A percentile compares a stretch with the other conserved stretches of the same genome.
Conservation (phyloP, 2,329 filamentous ascomycete species). For the Aspergillus japonicus region DNA sequence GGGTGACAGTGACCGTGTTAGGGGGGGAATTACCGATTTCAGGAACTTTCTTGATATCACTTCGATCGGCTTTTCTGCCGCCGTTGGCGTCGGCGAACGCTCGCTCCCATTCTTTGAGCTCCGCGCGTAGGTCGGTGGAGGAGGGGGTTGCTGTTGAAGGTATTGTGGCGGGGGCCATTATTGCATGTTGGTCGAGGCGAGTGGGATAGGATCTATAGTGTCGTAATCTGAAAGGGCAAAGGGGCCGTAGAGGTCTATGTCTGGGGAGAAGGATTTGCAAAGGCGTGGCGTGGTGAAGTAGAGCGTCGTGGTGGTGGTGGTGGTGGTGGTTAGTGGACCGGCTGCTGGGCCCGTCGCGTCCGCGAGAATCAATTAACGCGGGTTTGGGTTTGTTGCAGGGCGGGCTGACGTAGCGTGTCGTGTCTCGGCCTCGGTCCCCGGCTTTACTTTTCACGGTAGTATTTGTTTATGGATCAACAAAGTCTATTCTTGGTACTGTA, state of each 20-base stretch:
- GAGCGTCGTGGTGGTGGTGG: background rate
- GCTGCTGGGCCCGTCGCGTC: constrained; percentile 21
- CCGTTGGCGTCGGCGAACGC: constrained; percentile 44
- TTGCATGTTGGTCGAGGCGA: constrained; percentile 19
- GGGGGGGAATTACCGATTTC: constrained; percentile 38
- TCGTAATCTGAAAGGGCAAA: no score
- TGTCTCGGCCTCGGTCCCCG: constrained; percentile 2
- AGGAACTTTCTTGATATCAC: constrained; percentile 49
- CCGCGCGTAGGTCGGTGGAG: constrained; percentile 38
- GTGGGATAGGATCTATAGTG: no score
- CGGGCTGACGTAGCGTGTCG: constrained; percentile 27
- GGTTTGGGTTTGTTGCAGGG: constrained; percentile 6
- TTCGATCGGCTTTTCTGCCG: constrained; percentile 45
- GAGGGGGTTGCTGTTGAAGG: constrained; percentile 1
- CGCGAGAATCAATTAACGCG: constrained; percentile 33
- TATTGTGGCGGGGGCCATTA: constrained; percentile 25
- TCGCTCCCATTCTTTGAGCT: constrained; percentile 51
- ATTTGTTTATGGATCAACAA: background rate
- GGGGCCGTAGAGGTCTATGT: no score
- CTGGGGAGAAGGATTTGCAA: background rate
- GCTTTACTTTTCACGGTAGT: background rate
- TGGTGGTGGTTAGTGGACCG: background rate
- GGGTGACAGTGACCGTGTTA: no score
- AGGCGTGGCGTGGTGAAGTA: background rate
- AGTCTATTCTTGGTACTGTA: no score